Base-by-base conservation (phyloP, 1,139 yeast species). In the Lodderomyces oxycetoniae region DNA sequence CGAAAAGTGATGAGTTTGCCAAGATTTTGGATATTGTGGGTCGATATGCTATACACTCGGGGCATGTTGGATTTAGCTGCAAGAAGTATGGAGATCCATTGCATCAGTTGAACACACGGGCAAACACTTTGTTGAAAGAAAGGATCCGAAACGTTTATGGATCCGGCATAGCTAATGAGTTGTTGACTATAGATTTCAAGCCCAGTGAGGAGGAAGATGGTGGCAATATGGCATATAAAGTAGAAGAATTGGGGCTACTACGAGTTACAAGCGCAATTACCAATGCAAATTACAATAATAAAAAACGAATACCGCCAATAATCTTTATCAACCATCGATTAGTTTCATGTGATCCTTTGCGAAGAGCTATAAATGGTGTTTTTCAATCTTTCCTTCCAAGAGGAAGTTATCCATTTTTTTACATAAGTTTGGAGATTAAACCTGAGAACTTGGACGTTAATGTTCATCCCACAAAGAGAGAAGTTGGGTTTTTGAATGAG, bases 381-480 rank as follows among this genome's bases (percentile, higher is more conserved):
- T 87, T 81, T 46, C 66, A 74, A 15, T 63, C 70, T 9, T 85
- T 76, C 52, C 59, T 91, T 11, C 96, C 97, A 0, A 84, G 81
- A 43, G 95, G 95, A 0, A 74, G 73, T 31, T 78, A 72, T 43
- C 84, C 95, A 0, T 91, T 91, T 52, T 70, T 86, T 1, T 91
- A 88, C 55, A 44, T 91, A 35, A 70, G 86, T 31, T 53, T 91
- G 15, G 65, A 66, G 25, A 76, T 91, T 4, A 63, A 68, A 13
- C 85, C 96, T 1, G 63, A 61, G 22, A 79, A 81, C 40, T 67
- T 91, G 10, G 99, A 91, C 53, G 98, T 91, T 8, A 91, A 91
- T 53, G 79, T 93, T 7, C 98, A 93, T 51, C 99, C 99, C 0
- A 91, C 98, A 0, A 91, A 91, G 49, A 69, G 93, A 35, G 97